A percentile compares a stretch with the other conserved stretches of the same genome.
Evolutionary conservation across 2,329 filamentous ascomycete genomes (phyloP).

Genomic region (Alternaria novae-zelandiae): DNA sequence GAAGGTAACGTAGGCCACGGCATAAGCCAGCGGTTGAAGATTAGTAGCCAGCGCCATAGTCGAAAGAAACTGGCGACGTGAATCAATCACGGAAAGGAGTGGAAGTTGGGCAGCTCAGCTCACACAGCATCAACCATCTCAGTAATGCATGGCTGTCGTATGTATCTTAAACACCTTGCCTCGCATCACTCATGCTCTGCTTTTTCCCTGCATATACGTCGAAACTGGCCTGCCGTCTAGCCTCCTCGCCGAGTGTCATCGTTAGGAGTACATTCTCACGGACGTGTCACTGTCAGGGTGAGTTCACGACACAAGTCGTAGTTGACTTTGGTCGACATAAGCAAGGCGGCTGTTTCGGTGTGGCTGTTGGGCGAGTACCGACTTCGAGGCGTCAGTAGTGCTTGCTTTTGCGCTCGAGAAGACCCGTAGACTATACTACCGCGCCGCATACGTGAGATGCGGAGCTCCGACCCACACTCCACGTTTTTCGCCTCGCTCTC

Average conservation of each 20-base stretch:
- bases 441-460: neutral
- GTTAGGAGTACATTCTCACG: neutral
- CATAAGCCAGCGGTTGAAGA: slow-evolving; percentile 28
- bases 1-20: slow-evolving; percentile 23
- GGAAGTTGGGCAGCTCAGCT: slow-evolving; percentile 4
- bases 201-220: neutral
- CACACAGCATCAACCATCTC: slow-evolving; percentile 1
- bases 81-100: slow-evolving; percentile 2
- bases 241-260: neutral
- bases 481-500: neutral
- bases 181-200: neutral
- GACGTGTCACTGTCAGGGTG: neutral
- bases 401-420: neutral
- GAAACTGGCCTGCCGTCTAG: neutral
- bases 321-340: slow-evolving; percentile 2
- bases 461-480: neutral
- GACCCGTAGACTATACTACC: neutral
- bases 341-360: neutral
- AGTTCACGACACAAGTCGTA: neutral
- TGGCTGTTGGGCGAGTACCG: slow-evolving; percentile 1
- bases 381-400: neutral
- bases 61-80: slow-evolving; percentile 1
- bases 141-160: neutral
- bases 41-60: slow-evolving; percentile 17
- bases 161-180: neutral